Conservation (phyloP, 1,139 yeast species). For the Spencermartinsiella ligniputridi region DNA sequence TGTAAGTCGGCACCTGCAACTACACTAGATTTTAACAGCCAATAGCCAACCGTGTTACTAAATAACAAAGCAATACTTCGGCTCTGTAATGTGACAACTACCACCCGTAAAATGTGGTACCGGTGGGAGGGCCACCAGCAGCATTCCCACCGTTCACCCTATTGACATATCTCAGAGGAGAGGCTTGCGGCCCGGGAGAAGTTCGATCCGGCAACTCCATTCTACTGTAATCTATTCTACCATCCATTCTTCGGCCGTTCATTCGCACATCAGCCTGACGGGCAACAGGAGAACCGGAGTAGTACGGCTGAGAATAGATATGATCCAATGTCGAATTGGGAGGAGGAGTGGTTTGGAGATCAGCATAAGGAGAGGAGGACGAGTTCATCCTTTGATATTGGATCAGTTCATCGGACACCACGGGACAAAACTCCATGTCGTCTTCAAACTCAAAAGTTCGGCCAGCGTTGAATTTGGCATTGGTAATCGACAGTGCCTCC, state of each 20-base stretch:
- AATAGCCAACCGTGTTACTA: no score
- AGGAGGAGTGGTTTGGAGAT: slow-evolving; percentile 17
- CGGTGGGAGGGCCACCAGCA: no score
- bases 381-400: slow-evolving; percentile 9
- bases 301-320: slow-evolving; percentile 12
- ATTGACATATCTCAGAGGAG: neutral
- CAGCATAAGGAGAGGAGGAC: slow-evolving; percentile 9
- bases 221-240: neutral
- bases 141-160: no score
- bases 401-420: slow-evolving; percentile 31
- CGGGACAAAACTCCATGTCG: slow-evolving; percentile 63
- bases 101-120: no score
- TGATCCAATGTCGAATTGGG: slow-evolving; percentile 5
- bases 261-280: slow-evolving; percentile 4
- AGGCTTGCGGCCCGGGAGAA: neutral
- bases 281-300: slow-evolving; percentile 18
- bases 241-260: neutral
- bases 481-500: slow-evolving; percentile 1
- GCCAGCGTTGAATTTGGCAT: slow-evolving; percentile 49
- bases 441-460: slow-evolving; percentile 63
- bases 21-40: no score
- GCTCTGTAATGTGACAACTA: no score
- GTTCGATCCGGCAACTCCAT: neutral
- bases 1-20: no score
- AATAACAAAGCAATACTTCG: no score